Percentiles rank a stretch among this genome's conserved stretches.
Evolutionary conservation across 78 protist species (phyloP).

Genomic region (Dictyostelium firmibasis): DNA sequence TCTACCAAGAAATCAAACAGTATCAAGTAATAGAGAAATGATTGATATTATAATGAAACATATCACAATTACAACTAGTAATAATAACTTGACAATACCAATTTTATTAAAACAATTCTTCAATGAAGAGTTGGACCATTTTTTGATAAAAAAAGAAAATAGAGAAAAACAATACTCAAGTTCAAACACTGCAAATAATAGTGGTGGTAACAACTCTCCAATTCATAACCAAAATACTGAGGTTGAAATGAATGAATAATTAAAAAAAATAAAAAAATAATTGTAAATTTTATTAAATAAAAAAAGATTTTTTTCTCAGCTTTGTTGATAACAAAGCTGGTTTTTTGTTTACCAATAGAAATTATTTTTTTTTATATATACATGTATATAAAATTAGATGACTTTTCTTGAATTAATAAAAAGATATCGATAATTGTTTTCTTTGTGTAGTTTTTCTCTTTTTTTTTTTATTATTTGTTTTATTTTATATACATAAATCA

Average conservation of each 20-base stretch:
- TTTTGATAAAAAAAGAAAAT: background rate
- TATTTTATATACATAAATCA: background rate
- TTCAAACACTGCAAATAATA: background rate
- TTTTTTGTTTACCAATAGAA: no score
- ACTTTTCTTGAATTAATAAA: background rate
- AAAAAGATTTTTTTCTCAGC: no score
- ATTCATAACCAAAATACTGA: background rate
- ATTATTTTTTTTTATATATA: no score
- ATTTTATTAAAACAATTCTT: conserved; percentile 46
- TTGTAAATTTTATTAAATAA: background rate
- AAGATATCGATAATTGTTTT: no score
- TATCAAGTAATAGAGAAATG: conserved; percentile 10
- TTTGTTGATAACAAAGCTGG: no score
- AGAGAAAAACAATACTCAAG: conserved; percentile 1
- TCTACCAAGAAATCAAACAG: conserved; percentile 10
- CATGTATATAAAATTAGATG: background rate
- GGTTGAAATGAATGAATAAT: background rate
- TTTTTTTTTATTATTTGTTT: background rate
- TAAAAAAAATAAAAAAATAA: no score
- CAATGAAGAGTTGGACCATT: conserved; percentile 48
- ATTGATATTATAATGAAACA: conserved; percentile 20
- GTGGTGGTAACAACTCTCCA: background rate
- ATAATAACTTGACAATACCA: conserved; percentile 2
- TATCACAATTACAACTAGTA: conserved; percentile 35
- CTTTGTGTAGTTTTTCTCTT: no score